These are phyloP conservation scores for Flaveria ramosissima DNA, from an alignment of 129 eudicot genomes.

Conservation along the genomic window DNA sequence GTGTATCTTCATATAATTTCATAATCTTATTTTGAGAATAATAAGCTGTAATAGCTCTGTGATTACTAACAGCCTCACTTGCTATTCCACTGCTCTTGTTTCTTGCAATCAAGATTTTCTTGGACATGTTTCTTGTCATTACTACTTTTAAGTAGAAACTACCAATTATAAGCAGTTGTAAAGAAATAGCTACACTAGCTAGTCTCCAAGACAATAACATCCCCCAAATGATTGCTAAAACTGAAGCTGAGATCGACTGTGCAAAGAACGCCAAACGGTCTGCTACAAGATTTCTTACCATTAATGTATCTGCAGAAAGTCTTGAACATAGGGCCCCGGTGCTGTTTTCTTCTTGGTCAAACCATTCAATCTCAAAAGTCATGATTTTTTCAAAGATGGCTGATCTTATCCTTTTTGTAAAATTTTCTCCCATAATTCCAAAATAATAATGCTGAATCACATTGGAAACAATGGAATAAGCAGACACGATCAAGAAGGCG, in stretches of 20 bases:
- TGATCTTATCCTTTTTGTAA: slow-evolving; percentile 31
- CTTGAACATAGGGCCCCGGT: slow-evolving; percentile 39
- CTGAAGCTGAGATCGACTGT: slow-evolving; percentile 36
- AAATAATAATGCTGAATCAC: slow-evolving; percentile 37
- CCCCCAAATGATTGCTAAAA: slow-evolving; percentile 39
- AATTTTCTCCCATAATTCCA: slow-evolving; percentile 25
- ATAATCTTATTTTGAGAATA: slow-evolving; percentile 36
- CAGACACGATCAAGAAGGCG: slow-evolving; percentile 27
- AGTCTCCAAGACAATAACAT: slow-evolving; percentile 39
- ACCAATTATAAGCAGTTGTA: slow-evolving; percentile 35
- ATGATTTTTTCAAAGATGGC: slow-evolving; percentile 28
- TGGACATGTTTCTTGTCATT: slow-evolving; percentile 30
- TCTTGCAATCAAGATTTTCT: slow-evolving; percentile 33
- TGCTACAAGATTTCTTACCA: slow-evolving; percentile 40
- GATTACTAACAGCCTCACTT: slow-evolving; percentile 39
- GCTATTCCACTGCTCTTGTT: slow-evolving; percentile 43
- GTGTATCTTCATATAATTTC: slow-evolving; percentile 35
- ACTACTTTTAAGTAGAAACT: slow-evolving; percentile 35
- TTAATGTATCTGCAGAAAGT: slow-evolving; percentile 34
- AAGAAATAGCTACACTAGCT: slow-evolving; percentile 26
- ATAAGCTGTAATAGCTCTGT: slow-evolving; percentile 32
- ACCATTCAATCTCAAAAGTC: slow-evolving; percentile 35
- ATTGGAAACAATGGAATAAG: slow-evolving; percentile 22
- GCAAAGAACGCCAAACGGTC: slow-evolving; percentile 40
- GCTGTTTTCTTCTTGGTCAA: slow-evolving; percentile 32